Conservation (phyloP, 768 basidiomycete genomes). For the Podaxis pistillaris region DNA sequence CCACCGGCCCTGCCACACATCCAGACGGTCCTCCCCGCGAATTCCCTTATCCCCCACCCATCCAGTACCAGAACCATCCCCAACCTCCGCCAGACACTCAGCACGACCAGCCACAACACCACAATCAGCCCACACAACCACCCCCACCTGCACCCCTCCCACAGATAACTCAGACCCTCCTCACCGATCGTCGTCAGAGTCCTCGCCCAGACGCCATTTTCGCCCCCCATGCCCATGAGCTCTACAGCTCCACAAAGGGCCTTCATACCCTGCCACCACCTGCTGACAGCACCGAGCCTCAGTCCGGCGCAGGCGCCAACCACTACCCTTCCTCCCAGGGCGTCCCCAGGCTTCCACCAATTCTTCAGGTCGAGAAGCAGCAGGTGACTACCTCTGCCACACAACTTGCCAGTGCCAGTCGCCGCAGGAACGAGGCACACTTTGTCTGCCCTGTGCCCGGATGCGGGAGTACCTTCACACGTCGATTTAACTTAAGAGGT, state of each 20-base stretch:
- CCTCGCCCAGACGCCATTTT: constrained; percentile 47
- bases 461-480: constrained; percentile 96
- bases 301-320: constrained; percentile 46
- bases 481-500: constrained; percentile 88
- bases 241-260: constrained; percentile 47
- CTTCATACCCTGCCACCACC: constrained; percentile 26
- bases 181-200: constrained; percentile 23
- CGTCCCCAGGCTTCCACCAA: constrained; percentile 69
- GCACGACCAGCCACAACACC: constrained; percentile 7
- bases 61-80: constrained; percentile 31
- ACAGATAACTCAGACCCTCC: constrained; percentile 13
- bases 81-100: background rate
- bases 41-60: constrained; percentile 39
- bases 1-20: constrained; percentile 40
- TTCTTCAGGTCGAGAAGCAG: constrained; percentile 89
- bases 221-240: constrained; percentile 51
- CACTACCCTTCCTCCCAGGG: constrained; percentile 53
- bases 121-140: constrained; percentile 20
- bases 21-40: constrained; percentile 42
- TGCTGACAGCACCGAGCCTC: constrained; percentile 29
- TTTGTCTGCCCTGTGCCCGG: constrained; percentile 94
- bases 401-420: constrained; percentile 85
- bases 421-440: constrained; percentile 86
- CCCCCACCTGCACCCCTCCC: constrained; percentile 22
- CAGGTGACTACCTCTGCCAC: constrained; percentile 95